phyloP scores from a whole-genome alignment of 768 basidiomycete genomes.

The Sarcodon sp. region DNA sequence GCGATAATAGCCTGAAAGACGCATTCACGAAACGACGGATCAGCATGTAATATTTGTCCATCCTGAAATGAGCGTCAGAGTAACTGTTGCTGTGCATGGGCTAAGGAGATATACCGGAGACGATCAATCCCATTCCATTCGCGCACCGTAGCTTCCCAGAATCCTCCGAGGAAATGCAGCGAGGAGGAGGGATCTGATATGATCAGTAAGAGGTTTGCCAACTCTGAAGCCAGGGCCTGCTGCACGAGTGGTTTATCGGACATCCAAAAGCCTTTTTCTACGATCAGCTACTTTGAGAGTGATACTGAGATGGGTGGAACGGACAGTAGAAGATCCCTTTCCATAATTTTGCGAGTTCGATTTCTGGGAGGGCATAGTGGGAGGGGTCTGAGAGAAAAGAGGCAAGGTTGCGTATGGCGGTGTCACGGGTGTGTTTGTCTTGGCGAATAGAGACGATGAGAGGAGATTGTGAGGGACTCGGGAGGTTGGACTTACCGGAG shows the following conservation, averaged over 20 bases:
- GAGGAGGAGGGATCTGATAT: slow-evolving; percentile 47
- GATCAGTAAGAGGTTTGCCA: slow-evolving; percentile 69
- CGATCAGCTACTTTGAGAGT: neutral
- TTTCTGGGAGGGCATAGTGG: slow-evolving; percentile 44
- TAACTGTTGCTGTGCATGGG: neutral
- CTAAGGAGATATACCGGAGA: slow-evolving; percentile 46
- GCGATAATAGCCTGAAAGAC: slow-evolving; percentile 67
- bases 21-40: slow-evolving; percentile 82
- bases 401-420: slow-evolving; percentile 71
- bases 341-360: slow-evolving; percentile 89
- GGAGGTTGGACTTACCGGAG: neutral
- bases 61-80: slow-evolving; percentile 27
- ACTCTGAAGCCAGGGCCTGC: slow-evolving; percentile 76
- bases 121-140: slow-evolving; percentile 94
- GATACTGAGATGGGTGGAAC: slow-evolving; percentile 12
- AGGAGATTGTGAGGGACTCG: neutral
- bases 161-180: slow-evolving; percentile 62
- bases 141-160: slow-evolving; percentile 82
- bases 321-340: slow-evolving; percentile 95
- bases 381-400: slow-evolving; percentile 62
- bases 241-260: slow-evolving; percentile 93
- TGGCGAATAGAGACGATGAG: neutral
- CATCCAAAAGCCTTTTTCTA: neutral
- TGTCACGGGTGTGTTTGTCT: slow-evolving; percentile 30
- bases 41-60: slow-evolving; percentile 98